These are phyloP conservation scores for Beauveria varroae DNA, from an alignment of 2,329 filamentous ascomycete genomes.

Conservation along the genomic window DNA sequence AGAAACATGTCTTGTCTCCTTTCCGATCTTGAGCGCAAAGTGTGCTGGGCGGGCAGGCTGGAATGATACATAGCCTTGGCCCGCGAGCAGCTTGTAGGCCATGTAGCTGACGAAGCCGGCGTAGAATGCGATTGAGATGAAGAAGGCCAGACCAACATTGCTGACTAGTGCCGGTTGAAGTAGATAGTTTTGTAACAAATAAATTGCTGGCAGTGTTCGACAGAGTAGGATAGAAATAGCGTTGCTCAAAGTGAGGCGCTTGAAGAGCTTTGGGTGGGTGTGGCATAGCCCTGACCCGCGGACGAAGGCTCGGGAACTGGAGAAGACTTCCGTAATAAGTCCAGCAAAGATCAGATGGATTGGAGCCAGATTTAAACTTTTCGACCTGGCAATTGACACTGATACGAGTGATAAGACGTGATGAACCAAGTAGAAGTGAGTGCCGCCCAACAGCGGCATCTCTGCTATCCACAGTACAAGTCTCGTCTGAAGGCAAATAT, in stretches of 20 bases:
- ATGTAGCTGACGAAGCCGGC: not conserved
- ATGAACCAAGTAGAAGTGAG: conserved; percentile 12
- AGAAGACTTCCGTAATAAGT: conserved; percentile 13
- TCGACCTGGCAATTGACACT: not conserved
- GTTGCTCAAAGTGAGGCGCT: not conserved
- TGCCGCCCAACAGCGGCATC: conserved; percentile 11
- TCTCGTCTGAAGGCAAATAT: conserved; percentile 12
- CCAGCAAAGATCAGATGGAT: conserved; percentile 13
- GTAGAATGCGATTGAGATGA: not conserved
- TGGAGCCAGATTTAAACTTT: not conserved
- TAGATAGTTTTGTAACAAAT: not conserved
- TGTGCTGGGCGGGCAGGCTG: not conserved
- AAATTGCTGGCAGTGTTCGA: not conserved
- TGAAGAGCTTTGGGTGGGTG: not conserved
- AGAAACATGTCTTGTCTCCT: not conserved
- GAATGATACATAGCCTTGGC: not conserved
- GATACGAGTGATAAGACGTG: conserved; percentile 13
- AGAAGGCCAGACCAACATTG: not conserved
- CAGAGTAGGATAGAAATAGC: not conserved
- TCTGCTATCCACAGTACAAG: conserved; percentile 14
- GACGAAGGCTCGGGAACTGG: conserved; percentile 6
- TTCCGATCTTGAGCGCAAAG: not conserved
- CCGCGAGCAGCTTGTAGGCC: not conserved
- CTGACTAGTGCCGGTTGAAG: not conserved
- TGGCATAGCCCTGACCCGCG: conserved; percentile 2